Base-by-base conservation (phyloP, 495 filamentous ascomycete species). In the Aeminium ludgeri region DNA sequence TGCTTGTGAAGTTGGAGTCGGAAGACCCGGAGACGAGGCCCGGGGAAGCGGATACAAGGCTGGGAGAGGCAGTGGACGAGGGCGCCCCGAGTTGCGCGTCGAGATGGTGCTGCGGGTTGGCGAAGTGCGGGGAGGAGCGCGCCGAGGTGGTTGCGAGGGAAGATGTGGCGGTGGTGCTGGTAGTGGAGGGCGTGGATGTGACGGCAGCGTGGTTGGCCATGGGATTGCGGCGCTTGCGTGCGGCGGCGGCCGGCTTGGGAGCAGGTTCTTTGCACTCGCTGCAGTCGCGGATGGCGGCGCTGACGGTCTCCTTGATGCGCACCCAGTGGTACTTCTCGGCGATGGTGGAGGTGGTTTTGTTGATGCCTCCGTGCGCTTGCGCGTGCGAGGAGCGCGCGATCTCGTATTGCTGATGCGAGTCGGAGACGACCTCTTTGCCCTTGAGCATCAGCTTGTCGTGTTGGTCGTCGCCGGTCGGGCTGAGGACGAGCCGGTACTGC, bases 301-400 rank as follows among this genome's bases (percentile, higher is more conserved):
- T 87, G 41, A 94, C 89, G 0, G 87, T 96, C 58, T 95, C 87
- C 57, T 96, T 97, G 63, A 97, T 96, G 25, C 89, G 72, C n/a
- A 91, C 86, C 89, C 89, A 97, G 56, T 95, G 89, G 53, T 83
- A 95, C 49, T 81, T 80, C 58, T 93, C 80, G 1, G 89, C 86
- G 48, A 97, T 94, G 16, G 76, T 79, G 7, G 86, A 84, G 0
- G 89, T 97, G 1, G 87, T 95, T 61, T 94, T 96, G 67, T 97
- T 97, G 61, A 97, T 96, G 39, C 89, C 89, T 4, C 78, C 84
- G 57, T 97, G 89, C n/a, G 74, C 66, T 36, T 72, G 61, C 34
- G 74, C 61, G 58, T 97, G 89, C 10, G 85, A 67, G 28, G 66
- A 62, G 28, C 76, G 65, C 5, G 86, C 83, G 54, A 96, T 87